Evolutionary conservation across 805 yeast species (phyloP), one percentile per base, ranked within the genome.

Genomic region (Ogataea paraovalis): DNA sequence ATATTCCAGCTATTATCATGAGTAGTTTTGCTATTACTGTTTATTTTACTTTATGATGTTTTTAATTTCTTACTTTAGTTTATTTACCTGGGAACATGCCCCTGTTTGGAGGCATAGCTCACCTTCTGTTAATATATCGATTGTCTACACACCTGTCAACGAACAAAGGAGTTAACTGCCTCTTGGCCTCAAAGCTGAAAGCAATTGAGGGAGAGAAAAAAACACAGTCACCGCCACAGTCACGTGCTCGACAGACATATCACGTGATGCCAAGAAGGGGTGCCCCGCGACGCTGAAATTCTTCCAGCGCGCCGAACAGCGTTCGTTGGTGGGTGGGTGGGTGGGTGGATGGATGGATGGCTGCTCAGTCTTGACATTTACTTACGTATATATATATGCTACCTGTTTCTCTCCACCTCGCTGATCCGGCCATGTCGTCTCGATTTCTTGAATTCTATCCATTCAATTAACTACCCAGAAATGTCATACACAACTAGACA

Each of bases 401-500:
- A n/a, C n/a, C n/a, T n/a, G n/a, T n/a, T n/a, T n/a, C n/a, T n/a
- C n/a, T n/a, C n/a, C n/a, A n/a, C n/a, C n/a, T n/a, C n/a, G n/a
- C n/a, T n/a, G n/a, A n/a, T n/a, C n/a, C n/a, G n/a, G n/a, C n/a
- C n/a, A n/a, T n/a, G n/a, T n/a, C n/a, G n/a, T n/a, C n/a, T n/a
- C n/a, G n/a, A n/a, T n/a, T n/a, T n/a, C n/a, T n/a, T n/a, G n/a
- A n/a, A n/a, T n/a, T n/a, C n/a, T n/a, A n/a, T n/a, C n/a, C n/a
- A n/a, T n/a, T n/a, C n/a, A n/a, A n/a, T n/a, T 21, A 43, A 37
- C 20, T 10, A 12, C 14, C 16, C 22, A 13, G 3, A 20, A 62
- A 85, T 86, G 92, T 71, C 80, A 56, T 92, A 85, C 83, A 72
- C 92, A 51, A 78, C 94, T 55, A 96, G 97, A 78, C 91, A 86